These are phyloP conservation scores for Micromonas commoda DNA, from an alignment of 139 green algal genomes.

Conservation along the genomic window DNA sequence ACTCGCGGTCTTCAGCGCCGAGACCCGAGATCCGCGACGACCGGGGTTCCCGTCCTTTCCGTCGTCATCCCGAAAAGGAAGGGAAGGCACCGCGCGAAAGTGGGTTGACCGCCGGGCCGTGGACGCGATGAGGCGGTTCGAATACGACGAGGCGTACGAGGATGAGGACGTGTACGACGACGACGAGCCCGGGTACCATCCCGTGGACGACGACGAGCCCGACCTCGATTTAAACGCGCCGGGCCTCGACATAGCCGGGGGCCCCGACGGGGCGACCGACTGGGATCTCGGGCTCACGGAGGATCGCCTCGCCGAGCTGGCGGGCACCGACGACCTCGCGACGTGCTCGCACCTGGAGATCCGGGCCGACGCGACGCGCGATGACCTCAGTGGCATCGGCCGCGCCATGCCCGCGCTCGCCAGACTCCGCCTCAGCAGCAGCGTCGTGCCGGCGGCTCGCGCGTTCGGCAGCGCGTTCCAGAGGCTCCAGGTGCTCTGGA, in stretches of 20 bases:
- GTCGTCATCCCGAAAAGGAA: no score
- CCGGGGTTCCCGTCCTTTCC: no score
- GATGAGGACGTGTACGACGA: not conserved
- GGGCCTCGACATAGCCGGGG: no score
- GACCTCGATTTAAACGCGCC: no score
- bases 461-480: constrained; percentile 17
- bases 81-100: no score
- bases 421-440: not conserved
- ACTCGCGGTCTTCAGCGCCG: no score
- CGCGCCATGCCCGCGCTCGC: not conserved
- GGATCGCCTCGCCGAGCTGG: not conserved
- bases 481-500: constrained; percentile 25
- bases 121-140: not conserved
- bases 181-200: not conserved
- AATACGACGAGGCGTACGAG: not conserved
- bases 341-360: not conserved
- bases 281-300: not conserved
- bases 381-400: not conserved
- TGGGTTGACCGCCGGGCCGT: not conserved
- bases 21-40: no score
- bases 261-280: no score
- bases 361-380: not conserved
- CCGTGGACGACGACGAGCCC: not conserved
- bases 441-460: not conserved
- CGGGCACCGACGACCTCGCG: not conserved